Evolutionary conservation across 169 alveolate species (phyloP).

Genomic region (Plasmodium gonderi): DNA sequence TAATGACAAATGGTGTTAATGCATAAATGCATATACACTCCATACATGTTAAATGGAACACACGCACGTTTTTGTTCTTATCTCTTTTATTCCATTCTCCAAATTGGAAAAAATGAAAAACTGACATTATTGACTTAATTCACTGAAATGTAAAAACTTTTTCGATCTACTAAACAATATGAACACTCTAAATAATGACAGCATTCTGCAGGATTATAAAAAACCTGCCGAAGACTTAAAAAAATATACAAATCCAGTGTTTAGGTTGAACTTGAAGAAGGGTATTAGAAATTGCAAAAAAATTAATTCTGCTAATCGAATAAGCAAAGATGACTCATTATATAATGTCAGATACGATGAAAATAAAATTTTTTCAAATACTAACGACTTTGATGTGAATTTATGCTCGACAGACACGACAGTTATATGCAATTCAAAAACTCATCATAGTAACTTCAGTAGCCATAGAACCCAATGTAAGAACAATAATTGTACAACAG

Average conservation of each 20-base stretch:
- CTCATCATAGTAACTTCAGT: neutral
- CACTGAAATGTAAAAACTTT: neutral
- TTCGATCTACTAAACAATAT: neutral
- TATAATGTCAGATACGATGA: neutral
- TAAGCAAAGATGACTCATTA: neutral
- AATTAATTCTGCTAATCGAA: neutral
- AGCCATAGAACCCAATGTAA: neutral
- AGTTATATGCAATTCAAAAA: neutral
- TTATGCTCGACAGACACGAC: neutral
- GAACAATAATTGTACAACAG: too few relatives aligned
- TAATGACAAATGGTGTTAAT: neutral
- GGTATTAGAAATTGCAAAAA: neutral
- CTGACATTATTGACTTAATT: neutral
- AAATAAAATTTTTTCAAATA: neutral
- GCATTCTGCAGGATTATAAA: slow-evolving; percentile 15
- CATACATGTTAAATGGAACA: neutral
- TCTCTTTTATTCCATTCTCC: neutral
- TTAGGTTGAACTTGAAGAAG: slow-evolving; percentile 1
- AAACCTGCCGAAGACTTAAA: slow-evolving; percentile 4
- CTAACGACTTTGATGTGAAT: slow-evolving; percentile 2
- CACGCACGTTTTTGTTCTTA: neutral
- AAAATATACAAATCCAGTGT: neutral
- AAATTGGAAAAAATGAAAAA: neutral
- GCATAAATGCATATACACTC: neutral
- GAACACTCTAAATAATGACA: neutral